These are phyloP conservation scores for Phenoliferia sp. DNA, from an alignment of 1,284 basidiomycete genomes.

Conservation along the genomic window DNA sequence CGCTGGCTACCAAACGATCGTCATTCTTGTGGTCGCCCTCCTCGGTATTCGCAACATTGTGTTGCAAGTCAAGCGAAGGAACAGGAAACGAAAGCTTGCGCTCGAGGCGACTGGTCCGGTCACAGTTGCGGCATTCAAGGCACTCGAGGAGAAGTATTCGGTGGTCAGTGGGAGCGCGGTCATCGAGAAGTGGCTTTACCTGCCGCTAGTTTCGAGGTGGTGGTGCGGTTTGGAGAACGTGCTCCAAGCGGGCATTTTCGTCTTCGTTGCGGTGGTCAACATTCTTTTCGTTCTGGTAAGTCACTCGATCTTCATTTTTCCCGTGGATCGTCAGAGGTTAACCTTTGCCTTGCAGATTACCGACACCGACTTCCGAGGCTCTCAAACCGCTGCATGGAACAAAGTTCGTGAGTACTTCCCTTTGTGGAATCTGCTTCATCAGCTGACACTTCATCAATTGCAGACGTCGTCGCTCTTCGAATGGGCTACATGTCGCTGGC, in stretches of 20 bases:
- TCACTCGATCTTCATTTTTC: not conserved
- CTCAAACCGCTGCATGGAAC: conserved; percentile 7
- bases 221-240: conserved; percentile 21
- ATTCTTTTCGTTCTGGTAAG: conserved; percentile 10
- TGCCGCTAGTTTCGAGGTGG: conserved; percentile 17
- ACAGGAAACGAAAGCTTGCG: conserved; percentile 11
- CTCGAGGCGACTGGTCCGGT: conserved; percentile 7
- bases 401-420: conserved; percentile 3
- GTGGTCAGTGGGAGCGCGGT: not conserved
- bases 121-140: not conserved
- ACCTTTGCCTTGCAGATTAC: not conserved
- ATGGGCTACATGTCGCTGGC: conserved; percentile 5
- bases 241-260: conserved; percentile 14
- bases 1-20: not conserved
- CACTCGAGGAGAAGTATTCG: not conserved
- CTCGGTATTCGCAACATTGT: conserved; percentile 11
- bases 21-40: conserved; percentile 12
- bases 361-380: conserved; percentile 7
- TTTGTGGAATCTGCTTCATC: too few relatives aligned
- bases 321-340: not conserved
- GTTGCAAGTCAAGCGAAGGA: conserved; percentile 3
- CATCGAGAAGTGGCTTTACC: conserved; percentile 9
- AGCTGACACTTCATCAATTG: too few relatives aligned
- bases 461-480: not conserved
- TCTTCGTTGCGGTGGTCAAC: conserved; percentile 18